Base-by-base conservation (phyloP, 2,329 filamentous ascomycete genomes). In the Cordyceps javanica region DNA sequence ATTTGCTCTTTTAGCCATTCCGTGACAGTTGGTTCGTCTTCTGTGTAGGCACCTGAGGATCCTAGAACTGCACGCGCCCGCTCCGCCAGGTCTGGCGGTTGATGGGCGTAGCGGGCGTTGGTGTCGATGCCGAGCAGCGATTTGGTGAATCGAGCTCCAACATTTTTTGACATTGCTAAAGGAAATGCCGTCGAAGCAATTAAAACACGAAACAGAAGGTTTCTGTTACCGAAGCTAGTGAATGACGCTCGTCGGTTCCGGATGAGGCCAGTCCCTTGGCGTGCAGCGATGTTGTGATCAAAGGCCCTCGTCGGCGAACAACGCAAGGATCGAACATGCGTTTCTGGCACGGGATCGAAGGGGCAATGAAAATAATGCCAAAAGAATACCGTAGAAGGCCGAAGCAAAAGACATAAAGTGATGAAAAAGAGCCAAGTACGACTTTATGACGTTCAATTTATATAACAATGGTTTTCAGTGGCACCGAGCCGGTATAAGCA, bases 1-100 rank as follows among this genome's bases (percentile, higher is more conserved):
- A 75, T 67, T 11, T 83, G 65, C 3, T 82, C 78, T 8, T 69
- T 67, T 32, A 91, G 60, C 80, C 82, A 90, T 64, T 89, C 86
- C 1, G 66, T 63, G 1, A 82, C 76, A 3, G 83, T 85, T 1
- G 88, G 88, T 61, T 91, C 88, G 2, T 82, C 74, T 66, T 91
- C 88, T 44, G 87, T 75, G 64, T 70, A 72, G 46, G 65, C 59
- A n/a, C 67, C 62, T 13, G 66, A 64, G 2, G 69, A 63, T 10
- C 63, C 50, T 11, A 72, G 62, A 8, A 62, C 57, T 1, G 64
- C 56, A 42, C 58, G 62, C 6, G 69, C 68, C 10, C 63, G 62
- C 5, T 62, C 59, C 16, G 66, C 63, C 5, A 71, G 65, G 54
- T 65, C 56, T 4, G 56, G 52, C 1, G 70, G 67, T 9, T 68